Base-by-base conservation (phyloP, 2,329 filamentous ascomycete genomes). In the Thielaviopsis populi region DNA sequence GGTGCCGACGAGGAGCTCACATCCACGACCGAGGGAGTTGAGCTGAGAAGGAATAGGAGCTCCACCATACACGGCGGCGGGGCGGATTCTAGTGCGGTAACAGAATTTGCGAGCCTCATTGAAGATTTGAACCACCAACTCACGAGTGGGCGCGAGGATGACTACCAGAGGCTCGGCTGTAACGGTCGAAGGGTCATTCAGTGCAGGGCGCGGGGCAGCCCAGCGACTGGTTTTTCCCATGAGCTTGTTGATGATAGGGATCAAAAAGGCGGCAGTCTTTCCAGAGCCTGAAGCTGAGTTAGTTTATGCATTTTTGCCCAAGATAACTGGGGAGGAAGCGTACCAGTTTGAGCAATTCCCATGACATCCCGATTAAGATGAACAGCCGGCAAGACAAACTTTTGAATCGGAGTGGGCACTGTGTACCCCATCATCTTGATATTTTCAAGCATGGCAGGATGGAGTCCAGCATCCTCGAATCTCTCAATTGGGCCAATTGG, bases 151-250 rank as follows among this genome's bases (percentile, higher is more conserved):
- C 11, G 83, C 86, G 24, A 99, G 81, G 63, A 99, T 80, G 33
- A 97, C 78, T 0, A 97, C 88, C 6, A 99, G 75, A 3, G 94
- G 94, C 77, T 97, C 91, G 7, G 91, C 92, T 53, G 83, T 82
- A 46, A 88, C 82, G 1, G 74, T 73, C 2, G 27, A 30, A 22
- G 69, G 70, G 17, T 77, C 74, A n/a, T 54, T 56, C 11, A 54
- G 78, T 67, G 86, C 84, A 0, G 91, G 90, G 3, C 91, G 87
- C 54, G 84, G 80, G 4, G 89, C 91, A 0, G 86, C 86, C 6
- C 96, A 77, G 75, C 91, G 91, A 76, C 91, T 94, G 5, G 88
- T 90, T 76, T 97, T 97, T 30, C 94, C 94, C 90, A 97, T 96
- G 24, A 99, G 76, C 73, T 88, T 87, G 66, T 91, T 95, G 61